phyloP scores from a whole-genome alignment of 2,329 filamentous ascomycete species.

The Xylariaceae sp. region DNA sequence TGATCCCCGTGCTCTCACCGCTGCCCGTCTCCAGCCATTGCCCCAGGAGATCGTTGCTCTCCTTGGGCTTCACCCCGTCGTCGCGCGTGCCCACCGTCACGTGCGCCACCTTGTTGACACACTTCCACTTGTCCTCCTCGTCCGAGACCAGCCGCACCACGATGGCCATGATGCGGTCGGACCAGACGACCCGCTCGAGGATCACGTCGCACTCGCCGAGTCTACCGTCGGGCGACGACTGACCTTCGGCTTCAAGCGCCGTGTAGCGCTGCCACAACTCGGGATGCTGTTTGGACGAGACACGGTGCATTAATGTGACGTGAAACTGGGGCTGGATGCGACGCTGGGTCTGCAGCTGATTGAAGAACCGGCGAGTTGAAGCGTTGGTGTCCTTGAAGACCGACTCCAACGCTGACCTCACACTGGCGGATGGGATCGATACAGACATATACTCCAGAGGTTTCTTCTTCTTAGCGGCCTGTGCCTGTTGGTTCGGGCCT shows the following conservation, averaged over 20 bases:
- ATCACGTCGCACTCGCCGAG: conserved; percentile 63
- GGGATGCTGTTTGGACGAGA: conserved; percentile 53
- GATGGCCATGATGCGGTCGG: conserved; percentile 85
- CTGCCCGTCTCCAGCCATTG: conserved; percentile 64
- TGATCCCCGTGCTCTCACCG: conserved; percentile 38
- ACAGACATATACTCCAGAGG: conserved; percentile 55
- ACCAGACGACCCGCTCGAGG: conserved; percentile 73
- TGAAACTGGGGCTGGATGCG: conserved; percentile 86
- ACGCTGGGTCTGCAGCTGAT: conserved; percentile 65
- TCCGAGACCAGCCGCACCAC: conserved; percentile 69
- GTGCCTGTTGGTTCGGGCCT: conserved; percentile 31
- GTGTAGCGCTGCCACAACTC: conserved; percentile 73
- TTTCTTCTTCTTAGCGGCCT: conserved; percentile 38
- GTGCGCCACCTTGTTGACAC: conserved; percentile 75
- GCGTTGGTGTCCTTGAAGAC: conserved; percentile 57
- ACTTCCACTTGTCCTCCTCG: conserved; percentile 52
- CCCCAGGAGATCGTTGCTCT: conserved; percentile 82
- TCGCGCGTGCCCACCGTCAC: conserved; percentile 84
- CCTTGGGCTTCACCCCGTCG: conserved; percentile 76
- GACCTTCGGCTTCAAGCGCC: conserved; percentile 37
- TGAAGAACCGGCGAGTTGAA: conserved; percentile 64
- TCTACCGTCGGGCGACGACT: conserved; percentile 31
- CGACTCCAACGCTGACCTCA: conserved; percentile 58
- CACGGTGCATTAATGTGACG: conserved; percentile 86
- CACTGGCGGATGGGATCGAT: conserved; percentile 36